Conservation (phyloP, 2,329 filamentous ascomycete genomes). For the Aspergillus tubingensis region DNA sequence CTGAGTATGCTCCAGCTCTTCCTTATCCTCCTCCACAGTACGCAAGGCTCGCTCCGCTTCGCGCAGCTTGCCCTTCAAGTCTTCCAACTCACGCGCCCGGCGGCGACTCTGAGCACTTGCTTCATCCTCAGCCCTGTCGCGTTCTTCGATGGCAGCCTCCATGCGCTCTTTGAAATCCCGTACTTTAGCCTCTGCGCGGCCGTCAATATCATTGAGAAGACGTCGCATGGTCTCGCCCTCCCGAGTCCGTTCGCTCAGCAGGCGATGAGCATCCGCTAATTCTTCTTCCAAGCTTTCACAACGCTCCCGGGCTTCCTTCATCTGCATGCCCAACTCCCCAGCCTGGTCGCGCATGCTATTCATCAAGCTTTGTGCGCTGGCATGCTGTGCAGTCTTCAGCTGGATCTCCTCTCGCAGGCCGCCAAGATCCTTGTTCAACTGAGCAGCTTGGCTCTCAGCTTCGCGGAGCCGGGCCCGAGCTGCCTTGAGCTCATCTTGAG, state of each 20-base stretch:
- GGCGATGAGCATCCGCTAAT: constrained; percentile 79
- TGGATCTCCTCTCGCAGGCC: constrained; percentile 76
- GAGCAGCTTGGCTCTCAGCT: constrained; percentile 72
- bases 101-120: constrained; percentile 74
- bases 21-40: constrained; percentile 70
- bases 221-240: constrained; percentile 95
- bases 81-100: constrained; percentile 80
- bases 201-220: constrained; percentile 81
- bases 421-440: constrained; percentile 67
- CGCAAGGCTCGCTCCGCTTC: constrained; percentile 79
- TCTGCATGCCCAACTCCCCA: constrained; percentile 82
- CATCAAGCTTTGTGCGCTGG: constrained; percentile 80
- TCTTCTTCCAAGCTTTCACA: constrained; percentile 91
- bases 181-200: constrained; percentile 75
- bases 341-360: constrained; percentile 92
- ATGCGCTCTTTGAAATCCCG: constrained; percentile 86
- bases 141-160: constrained; percentile 89
- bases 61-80: constrained; percentile 74
- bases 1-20: constrained; percentile 73
- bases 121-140: constrained; percentile 90
- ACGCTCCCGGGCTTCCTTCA: constrained; percentile 82
- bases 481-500: constrained; percentile 68
- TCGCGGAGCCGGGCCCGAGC: constrained; percentile 63
- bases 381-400: constrained; percentile 81
- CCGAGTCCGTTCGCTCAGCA: constrained; percentile 82